phyloP scores from a whole-genome alignment of 148 eudicot species.

The Camellia granthamiana region DNA sequence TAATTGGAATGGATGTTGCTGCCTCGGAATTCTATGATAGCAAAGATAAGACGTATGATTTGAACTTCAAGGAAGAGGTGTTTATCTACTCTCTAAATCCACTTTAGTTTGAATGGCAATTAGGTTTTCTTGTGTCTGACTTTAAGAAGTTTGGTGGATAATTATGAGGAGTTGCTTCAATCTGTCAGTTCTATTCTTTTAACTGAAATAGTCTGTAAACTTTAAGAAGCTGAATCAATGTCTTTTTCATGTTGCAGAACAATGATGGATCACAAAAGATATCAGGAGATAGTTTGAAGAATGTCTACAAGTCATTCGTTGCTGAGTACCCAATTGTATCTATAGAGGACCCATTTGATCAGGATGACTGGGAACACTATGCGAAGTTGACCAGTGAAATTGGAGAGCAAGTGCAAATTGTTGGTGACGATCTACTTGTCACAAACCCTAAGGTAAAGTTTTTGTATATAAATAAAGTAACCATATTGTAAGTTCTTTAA shows the following conservation, averaged over 20 bases:
- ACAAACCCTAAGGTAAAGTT: constrained; percentile 68
- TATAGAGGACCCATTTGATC: constrained; percentile 81
- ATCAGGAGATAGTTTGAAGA: constrained; percentile 58
- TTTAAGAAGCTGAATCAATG: constrained; percentile 1
- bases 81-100: not conserved
- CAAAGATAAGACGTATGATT: constrained; percentile 75
- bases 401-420: constrained; percentile 72
- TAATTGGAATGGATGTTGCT: constrained; percentile 99
- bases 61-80: constrained; percentile 98
- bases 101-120: constrained; percentile 7
- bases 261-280: constrained; percentile 83
- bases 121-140: not conserved
- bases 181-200: not conserved
- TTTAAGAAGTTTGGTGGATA: not conserved
- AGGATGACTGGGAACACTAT: constrained; percentile 79
- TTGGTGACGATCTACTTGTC: constrained; percentile 75
- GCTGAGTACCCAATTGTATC: constrained; percentile 78
- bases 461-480: not conserved
- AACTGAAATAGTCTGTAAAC: not conserved
- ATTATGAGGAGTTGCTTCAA: not conserved
- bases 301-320: constrained; percentile 72
- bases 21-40: constrained; percentile 83
- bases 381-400: constrained; percentile 58
- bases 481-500: not conserved
- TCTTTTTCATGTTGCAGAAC: constrained; percentile 46